Evolutionary conservation across 352 stramenopile genomes (phyloP), one percentile per base, ranked within the genome.

Genomic region (Globisporangium yorkense): DNA sequence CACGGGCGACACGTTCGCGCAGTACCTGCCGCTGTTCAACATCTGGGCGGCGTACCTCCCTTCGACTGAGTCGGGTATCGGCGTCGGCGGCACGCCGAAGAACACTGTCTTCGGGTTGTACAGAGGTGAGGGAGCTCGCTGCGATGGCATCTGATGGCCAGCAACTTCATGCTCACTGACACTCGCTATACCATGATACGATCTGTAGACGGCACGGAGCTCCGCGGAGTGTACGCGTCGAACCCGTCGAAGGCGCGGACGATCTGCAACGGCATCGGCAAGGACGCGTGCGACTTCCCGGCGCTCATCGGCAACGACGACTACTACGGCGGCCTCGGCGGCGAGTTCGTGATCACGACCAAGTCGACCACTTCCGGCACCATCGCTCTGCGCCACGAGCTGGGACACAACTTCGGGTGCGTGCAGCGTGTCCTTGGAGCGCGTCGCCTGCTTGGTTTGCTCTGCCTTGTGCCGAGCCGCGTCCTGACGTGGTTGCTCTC

Each of bases 371-470:
- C n/a, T n/a, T n/a, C n/a, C n/a, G n/a, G n/a, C n/a, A n/a, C n/a
- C n/a, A n/a, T n/a, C n/a, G n/a, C n/a, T n/a, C n/a, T n/a, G n/a
- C n/a, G 67, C 18, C 67, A 75, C 54, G 67, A 75, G 53, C 71
- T 75, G 62, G 67, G 70, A 40, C 67, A 75, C 66, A 71, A 70
- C 56, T 71, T 78, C 62, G 67, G n/a, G n/a, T n/a, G n/a, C n/a
- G n/a, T n/a, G n/a, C n/a, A n/a, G n/a, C n/a, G n/a, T n/a, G n/a
- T n/a, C n/a, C n/a, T n/a, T n/a, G n/a, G n/a, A n/a, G n/a, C n/a
- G n/a, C n/a, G n/a, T n/a, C n/a, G n/a, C n/a, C n/a, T n/a, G n/a
- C n/a, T n/a, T n/a, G n/a, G n/a, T n/a, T n/a, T n/a, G n/a, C n/a
- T n/a, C n/a, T n/a, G n/a, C n/a, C n/a, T n/a, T n/a, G n/a, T n/a